Evolutionary conservation across 108 stramenopile genomes (phyloP).

Genomic region (Conticribra weissflogii): DNA sequence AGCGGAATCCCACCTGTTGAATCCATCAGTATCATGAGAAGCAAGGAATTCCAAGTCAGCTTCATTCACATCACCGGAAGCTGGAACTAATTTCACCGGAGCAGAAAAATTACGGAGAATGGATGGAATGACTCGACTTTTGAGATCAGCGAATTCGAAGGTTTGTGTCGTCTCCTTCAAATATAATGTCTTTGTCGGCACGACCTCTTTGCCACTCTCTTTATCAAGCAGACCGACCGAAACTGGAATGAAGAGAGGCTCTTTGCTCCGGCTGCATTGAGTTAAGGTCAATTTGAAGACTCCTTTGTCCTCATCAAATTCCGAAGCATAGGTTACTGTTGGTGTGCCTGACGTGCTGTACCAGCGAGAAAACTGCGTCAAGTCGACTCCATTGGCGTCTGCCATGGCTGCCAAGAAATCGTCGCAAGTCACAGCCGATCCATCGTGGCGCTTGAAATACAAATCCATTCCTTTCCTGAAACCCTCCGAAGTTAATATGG

Average conservation of each 20-base stretch:
- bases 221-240: slow-evolving; percentile 89
- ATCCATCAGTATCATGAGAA: slow-evolving; percentile 74
- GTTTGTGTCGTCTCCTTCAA: slow-evolving; percentile 83
- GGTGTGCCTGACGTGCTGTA: slow-evolving; percentile 96
- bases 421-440: slow-evolving; percentile 95
- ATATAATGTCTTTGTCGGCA: slow-evolving; percentile 82
- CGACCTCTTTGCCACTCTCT: slow-evolving; percentile 75
- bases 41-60: slow-evolving; percentile 64
- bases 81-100: slow-evolving; percentile 85
- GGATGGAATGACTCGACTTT: slow-evolving; percentile 85
- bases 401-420: slow-evolving; percentile 96
- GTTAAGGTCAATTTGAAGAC: slow-evolving; percentile 59
- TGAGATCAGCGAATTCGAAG: slow-evolving; percentile 77
- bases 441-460: slow-evolving; percentile 96
- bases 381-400: slow-evolving; percentile 87
- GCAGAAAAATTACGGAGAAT: slow-evolving; percentile 93
- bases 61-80: slow-evolving; percentile 47
- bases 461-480: slow-evolving; percentile 98
- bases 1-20: slow-evolving; percentile 81
- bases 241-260: slow-evolving; percentile 94
- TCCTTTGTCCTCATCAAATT: slow-evolving; percentile 55
- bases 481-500: slow-evolving; percentile 89
- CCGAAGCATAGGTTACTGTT: slow-evolving; percentile 63
- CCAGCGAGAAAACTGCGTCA: slow-evolving; percentile 90
- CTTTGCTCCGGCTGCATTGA: slow-evolving; percentile 55